phyloP scores from a whole-genome alignment of 495 filamentous ascomycete genomes.

The Aspergillus affinis region DNA sequence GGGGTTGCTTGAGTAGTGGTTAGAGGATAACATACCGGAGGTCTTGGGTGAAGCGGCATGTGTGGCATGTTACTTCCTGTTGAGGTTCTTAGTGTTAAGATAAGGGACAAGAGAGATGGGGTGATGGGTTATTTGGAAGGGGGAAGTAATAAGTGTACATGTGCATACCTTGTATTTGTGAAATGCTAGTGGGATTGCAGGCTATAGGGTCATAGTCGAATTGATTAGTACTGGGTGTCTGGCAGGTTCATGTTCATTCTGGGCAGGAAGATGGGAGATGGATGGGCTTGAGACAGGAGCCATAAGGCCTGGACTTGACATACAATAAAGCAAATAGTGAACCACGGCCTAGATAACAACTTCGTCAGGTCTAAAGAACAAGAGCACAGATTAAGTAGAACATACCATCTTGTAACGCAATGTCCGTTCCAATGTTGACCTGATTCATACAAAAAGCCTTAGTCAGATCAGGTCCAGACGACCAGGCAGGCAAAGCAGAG shows the following conservation, averaged over 20 bases:
- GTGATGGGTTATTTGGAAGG: too few species aligned
- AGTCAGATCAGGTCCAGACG: conserved; percentile 12
- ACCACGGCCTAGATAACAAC: conserved; percentile 43
- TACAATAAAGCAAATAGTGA: conserved; percentile 57
- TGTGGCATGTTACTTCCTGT: conserved; percentile 53
- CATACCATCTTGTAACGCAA: conserved; percentile 53
- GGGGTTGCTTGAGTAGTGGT: too few species aligned
- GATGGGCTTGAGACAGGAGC: background rate
- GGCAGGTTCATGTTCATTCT: too few species aligned
- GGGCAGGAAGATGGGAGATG: background rate
- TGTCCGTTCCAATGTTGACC: conserved; percentile 53
- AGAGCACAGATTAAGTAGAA: background rate
- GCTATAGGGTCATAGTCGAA: conserved; percentile 25
- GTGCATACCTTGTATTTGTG: conserved; percentile 50
- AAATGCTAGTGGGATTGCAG: conserved; percentile 47
- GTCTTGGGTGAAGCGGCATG: conserved; percentile 55
- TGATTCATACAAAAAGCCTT: conserved; percentile 27
- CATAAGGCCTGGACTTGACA: conserved; percentile 9
- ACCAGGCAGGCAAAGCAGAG: background rate
- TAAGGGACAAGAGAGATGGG: background rate
- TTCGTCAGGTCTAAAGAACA: conserved; percentile 13
- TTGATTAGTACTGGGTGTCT: background rate
- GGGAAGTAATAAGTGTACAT: too few species aligned
- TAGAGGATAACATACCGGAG: conserved; percentile 35
- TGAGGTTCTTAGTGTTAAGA: conserved; percentile 18